phyloP scores from a whole-genome alignment of 495 filamentous ascomycete genomes.

The Aspergillus diversus region DNA sequence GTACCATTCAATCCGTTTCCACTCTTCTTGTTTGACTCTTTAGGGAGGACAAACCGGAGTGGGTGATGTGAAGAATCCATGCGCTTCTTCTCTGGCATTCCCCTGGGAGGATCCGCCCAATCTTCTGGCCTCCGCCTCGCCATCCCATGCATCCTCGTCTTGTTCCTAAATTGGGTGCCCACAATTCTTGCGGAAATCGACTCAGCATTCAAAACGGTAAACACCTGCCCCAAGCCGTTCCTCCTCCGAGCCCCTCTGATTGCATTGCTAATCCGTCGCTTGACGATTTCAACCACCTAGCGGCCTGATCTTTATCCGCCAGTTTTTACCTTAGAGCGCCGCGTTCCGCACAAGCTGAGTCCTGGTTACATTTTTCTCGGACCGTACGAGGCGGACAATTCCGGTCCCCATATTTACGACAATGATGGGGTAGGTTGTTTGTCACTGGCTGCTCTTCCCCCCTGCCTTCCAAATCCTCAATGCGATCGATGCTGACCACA shows the following conservation, averaged over 20 bases:
- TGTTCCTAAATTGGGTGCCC: constrained; percentile 14
- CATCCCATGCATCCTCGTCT: constrained; percentile 11
- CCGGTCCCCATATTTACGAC: constrained; percentile 51
- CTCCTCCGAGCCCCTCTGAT: neutral
- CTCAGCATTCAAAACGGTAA: constrained; percentile 26
- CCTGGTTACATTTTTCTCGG: constrained; percentile 51
- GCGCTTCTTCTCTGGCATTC: constrained; percentile 19
- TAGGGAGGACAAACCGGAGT: constrained; percentile 8
- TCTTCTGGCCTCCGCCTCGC: constrained; percentile 8
- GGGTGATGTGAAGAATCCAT: constrained; percentile 30
- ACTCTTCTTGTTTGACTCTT: constrained; percentile 10
- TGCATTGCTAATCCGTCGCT: constrained; percentile 17
- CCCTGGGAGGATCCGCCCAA: constrained; percentile 20
- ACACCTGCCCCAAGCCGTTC: constrained; percentile 12
- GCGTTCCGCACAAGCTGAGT: constrained; percentile 34
- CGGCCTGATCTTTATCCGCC: constrained; percentile 48
- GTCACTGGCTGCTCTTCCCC: neutral
- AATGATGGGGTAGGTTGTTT: constrained; percentile 42
- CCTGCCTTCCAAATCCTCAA: neutral
- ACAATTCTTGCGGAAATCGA: constrained; percentile 21
- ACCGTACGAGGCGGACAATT: constrained; percentile 44
- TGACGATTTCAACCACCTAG: constrained; percentile 22
- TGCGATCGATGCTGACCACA: constrained; percentile 21
- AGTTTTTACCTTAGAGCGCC: constrained; percentile 35
- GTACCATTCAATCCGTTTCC: neutral